phyloP scores from a whole-genome alignment of 352 stramenopile species.

The Phytophthora foliorum region DNA sequence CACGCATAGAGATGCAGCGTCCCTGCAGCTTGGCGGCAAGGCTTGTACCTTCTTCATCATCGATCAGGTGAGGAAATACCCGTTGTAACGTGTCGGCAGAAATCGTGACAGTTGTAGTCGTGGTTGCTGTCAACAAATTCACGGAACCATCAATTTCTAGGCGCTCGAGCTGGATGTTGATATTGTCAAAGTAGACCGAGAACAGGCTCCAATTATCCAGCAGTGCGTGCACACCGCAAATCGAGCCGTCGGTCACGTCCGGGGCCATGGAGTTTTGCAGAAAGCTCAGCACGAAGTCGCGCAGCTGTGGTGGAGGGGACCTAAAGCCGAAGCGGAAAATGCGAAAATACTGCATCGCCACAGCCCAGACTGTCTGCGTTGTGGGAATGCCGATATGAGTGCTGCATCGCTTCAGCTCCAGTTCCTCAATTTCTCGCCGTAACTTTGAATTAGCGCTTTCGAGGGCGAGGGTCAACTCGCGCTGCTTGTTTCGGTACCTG shows the following conservation, averaged over 20 bases:
- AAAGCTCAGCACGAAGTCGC: slow-evolving; percentile 1
- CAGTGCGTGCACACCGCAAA: background rate
- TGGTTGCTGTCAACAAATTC: slow-evolving; percentile 10
- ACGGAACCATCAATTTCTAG: background rate
- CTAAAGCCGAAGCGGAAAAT: slow-evolving; percentile 6
- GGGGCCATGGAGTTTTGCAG: background rate
- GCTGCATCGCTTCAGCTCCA: background rate
- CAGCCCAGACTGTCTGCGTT: background rate
- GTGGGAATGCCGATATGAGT: background rate
- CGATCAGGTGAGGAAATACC: slow-evolving; percentile 8
- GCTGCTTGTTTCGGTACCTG: slow-evolving; percentile 4
- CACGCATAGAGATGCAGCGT: slow-evolving; percentile 8
- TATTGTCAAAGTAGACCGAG: slow-evolving; percentile 2
- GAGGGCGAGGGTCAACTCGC: background rate
- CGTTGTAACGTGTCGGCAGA: background rate
- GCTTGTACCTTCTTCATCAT: background rate
- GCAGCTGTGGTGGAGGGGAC: background rate
- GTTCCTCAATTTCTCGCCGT: background rate
- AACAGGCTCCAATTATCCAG: slow-evolving; percentile 6
- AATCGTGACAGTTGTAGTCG: slow-evolving; percentile 14
- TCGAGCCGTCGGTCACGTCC: slow-evolving; percentile 4
- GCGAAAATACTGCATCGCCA: slow-evolving; percentile 7
- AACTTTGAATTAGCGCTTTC: slow-evolving; percentile 1
- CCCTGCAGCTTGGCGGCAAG: slow-evolving; percentile 6
- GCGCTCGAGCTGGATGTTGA: slow-evolving; percentile 13